Evolutionary conservation across 176 grass and related monocot species (phyloP).

Genomic region (bread wheat (Triticum aestivum)): IWGSC_CS_RefSeq_v2.1 NC_057804.1:175739079-175739578

Average conservation of each 20-base stretch:
- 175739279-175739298: background rate
- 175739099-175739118: background rate
- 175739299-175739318: background rate
- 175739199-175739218: too few relatives aligned
- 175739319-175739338: background rate
- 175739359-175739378: background rate
- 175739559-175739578: constrained; percentile 72
- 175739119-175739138: too few relatives aligned
- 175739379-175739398: constrained; percentile 69
- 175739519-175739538: background rate
- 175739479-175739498: background rate
- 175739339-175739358: background rate
- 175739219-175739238: too few relatives aligned
- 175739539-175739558: constrained; percentile 50
- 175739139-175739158: too few relatives aligned
- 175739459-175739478: background rate
- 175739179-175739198: too few relatives aligned
- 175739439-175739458: constrained; percentile 56
- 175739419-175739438: constrained; percentile 46
- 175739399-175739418: constrained; percentile 42
- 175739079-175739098: background rate
- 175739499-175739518: background rate
- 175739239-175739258: background rate
- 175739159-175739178: too few relatives aligned
- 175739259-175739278: background rate